Conservation (phyloP, 495 filamentous ascomycete genomes). For the Opeltia flavorubescens region DNA sequence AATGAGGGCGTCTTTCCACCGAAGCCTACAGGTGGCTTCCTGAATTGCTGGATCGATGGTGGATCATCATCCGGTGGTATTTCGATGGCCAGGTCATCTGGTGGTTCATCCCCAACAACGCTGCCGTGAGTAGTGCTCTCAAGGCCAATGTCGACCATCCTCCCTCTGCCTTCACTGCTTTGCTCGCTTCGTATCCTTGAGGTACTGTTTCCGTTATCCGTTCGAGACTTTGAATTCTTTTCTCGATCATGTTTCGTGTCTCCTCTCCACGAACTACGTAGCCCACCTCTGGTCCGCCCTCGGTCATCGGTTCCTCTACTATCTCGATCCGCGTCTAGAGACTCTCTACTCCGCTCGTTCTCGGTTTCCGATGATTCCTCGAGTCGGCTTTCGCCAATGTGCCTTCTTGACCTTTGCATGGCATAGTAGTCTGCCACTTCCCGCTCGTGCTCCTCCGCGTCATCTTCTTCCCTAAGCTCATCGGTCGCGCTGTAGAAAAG, state of each 20-base stretch:
- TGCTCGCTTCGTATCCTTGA: conserved; percentile 21
- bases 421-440: conserved; percentile 91
- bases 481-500: conserved; percentile 82
- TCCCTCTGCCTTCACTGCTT: conserved; percentile 46
- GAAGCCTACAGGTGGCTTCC: conserved; percentile 31
- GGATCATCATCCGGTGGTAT: conserved; percentile 50
- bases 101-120: conserved; percentile 38
- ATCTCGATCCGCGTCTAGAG: conserved; percentile 37
- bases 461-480: conserved; percentile 76
- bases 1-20: conserved; percentile 25
- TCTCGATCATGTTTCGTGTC: conserved; percentile 5
- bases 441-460: conserved; percentile 78
- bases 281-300: conserved; percentile 27
- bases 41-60: conserved; percentile 79
- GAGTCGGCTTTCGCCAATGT: conserved; percentile 66
- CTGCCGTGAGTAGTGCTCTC: conserved; percentile 44
- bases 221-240: conserved; percentile 21
- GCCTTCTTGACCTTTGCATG: conserved; percentile 71
- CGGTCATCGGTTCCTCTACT: conserved; percentile 24
- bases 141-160: conserved; percentile 79
- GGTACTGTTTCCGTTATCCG: conserved; percentile 17
- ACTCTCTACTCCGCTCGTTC: conserved; percentile 44
- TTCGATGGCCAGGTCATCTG: conserved; percentile 43
- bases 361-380: conserved; percentile 73
- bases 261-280: conserved; percentile 39